Evolutionary conservation across 2,329 filamentous ascomycete species (phyloP), one percentile per base, ranked within the genome.

Genomic region (Botrytis medusae): DNA sequence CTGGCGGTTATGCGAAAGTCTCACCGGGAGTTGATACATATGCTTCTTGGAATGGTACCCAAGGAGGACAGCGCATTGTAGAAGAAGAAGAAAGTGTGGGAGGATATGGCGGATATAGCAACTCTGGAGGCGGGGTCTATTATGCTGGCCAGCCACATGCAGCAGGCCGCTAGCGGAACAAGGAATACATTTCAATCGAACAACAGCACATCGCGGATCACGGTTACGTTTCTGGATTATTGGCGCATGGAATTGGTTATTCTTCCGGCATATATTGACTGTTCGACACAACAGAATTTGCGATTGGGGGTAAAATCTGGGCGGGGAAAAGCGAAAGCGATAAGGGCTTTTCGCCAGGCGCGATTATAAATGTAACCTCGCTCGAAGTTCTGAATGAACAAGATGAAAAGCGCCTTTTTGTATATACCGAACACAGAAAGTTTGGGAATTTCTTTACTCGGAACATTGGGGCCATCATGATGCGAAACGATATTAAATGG

Each of bases 1-100:
- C 74, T 32, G 78, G 78, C 67, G 69, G 77, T 18, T 79, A 79
- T 74, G 77, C 76, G 46, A 80, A 80, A 70, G 71, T 69, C 32
- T 37, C 71, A 34, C 77, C 78, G 37, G 69, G 72, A n/a, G 57
- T 75, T 44, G 79, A 79, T 37, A 74, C 74, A 10, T 80, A 79
- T 74, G 73, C 73, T n/a, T 62, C 72, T 12, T 81, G 78, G 77
- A 78, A 73, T 71, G 74, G 69, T 25, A 63, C 72, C 10, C 76
- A 77, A 42, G 75, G 73, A 59, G 73, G 70, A 67, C 76, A 73
- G 59, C 74, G 74, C 29, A 76, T 75, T 65, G 72, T 76, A 32
- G 69, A 74, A 34, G 74, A 77, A 65, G 70, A 75, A 64, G 73
- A 74, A 65, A 75, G 75, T 72, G 68, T 74, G 2, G 71, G 74